Evolutionary conservation across 495 filamentous ascomycete species (phyloP).

Genomic region (Xylaria flabelliformis): DNA sequence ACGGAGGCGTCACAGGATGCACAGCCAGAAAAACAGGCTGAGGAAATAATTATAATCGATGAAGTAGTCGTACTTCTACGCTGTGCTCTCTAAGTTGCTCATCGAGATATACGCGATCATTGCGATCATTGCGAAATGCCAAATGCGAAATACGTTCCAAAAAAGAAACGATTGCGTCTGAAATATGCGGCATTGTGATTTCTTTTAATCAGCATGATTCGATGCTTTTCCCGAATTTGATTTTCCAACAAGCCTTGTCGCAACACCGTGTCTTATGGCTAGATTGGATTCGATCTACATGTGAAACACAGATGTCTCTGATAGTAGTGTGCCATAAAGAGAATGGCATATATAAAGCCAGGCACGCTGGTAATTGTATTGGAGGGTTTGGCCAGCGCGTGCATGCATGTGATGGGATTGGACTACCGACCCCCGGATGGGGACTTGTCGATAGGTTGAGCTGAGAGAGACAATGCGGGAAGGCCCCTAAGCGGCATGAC

Average conservation of each 20-base stretch:
- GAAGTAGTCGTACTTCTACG: background rate
- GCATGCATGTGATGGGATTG: conserved; percentile 7
- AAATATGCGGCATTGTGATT: background rate
- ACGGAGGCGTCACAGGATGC: conserved; percentile 22
- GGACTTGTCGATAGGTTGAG: background rate
- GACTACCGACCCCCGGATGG: background rate
- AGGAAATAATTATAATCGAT: conserved; percentile 10
- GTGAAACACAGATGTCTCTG: background rate
- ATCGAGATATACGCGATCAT: background rate
- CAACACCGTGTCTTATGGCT: background rate
- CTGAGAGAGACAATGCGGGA: conserved; percentile 9
- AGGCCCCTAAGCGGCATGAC: conserved; percentile 4
- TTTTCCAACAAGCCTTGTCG: background rate
- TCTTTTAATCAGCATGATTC: background rate
- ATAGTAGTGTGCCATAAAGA: background rate
- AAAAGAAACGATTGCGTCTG: background rate
- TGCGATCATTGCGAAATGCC: background rate
- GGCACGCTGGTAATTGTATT: conserved; percentile 15
- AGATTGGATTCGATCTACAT: background rate
- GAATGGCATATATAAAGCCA: background rate
- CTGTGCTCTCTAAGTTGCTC: background rate
- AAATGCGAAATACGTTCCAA: background rate
- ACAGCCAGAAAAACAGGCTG: conserved; percentile 15
- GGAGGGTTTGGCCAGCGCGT: background rate
- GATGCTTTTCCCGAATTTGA: background rate